Conservation (phyloP, 176 grass and related monocot genomes). For the Chloris gayana region DNA sequence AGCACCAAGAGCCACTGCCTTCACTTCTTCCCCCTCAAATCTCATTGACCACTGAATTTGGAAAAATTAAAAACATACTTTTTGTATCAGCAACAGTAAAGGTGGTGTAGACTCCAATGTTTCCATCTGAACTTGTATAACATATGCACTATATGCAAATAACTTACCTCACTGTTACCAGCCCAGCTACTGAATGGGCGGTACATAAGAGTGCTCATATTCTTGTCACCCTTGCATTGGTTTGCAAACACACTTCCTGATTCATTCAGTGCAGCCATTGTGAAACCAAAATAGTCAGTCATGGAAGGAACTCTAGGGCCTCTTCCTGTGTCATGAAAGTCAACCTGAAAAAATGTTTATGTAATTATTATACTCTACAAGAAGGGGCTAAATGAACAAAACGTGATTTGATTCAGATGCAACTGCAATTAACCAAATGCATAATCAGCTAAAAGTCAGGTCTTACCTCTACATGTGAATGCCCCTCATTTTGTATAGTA, state of each 20-base stretch:
- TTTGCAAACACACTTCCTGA: slow-evolving; percentile 89
- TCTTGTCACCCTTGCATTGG: slow-evolving; percentile 90
- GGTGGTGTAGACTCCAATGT: background rate
- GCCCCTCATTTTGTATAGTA: slow-evolving; percentile 81
- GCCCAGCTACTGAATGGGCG: slow-evolving; percentile 94
- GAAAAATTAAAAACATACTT: slow-evolving; percentile 15
- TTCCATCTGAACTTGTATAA: slow-evolving; percentile 5
- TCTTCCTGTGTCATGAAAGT: slow-evolving; percentile 98
- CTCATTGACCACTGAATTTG: slow-evolving; percentile 93
- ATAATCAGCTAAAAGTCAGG: background rate
- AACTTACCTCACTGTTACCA: slow-evolving; percentile 88
- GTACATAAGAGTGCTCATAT: slow-evolving; percentile 99
- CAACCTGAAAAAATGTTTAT: slow-evolving; percentile 62
- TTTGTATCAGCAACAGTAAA: slow-evolving; percentile 7
- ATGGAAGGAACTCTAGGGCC: slow-evolving; percentile 95
- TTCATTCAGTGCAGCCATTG: slow-evolving; percentile 91
- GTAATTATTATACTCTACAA: background rate
- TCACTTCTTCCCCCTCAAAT: slow-evolving; percentile 93
- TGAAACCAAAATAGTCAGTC: slow-evolving; percentile 97
- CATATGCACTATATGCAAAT: background rate
- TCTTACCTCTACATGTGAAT: slow-evolving; percentile 84
- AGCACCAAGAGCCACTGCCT: slow-evolving; percentile 73
- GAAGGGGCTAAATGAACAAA: background rate
- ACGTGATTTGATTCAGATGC: background rate
- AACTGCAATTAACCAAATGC: background rate